Conservation (phyloP, 192 early-diverging fungal genomes). For the Coemansia sp. region DNA sequence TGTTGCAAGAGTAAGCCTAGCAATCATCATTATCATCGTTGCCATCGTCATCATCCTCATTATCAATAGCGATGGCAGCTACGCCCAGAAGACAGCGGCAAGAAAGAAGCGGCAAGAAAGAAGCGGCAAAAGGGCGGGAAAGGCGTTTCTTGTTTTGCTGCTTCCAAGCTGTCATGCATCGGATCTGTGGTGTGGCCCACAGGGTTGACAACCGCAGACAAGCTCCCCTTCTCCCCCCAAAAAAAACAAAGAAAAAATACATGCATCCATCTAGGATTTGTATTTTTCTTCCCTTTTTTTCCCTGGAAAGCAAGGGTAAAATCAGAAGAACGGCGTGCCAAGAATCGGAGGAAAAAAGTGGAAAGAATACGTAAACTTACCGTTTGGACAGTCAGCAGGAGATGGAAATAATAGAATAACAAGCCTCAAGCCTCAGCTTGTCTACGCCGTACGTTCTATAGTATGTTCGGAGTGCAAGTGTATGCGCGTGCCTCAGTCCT, state of each 20-base stretch:
- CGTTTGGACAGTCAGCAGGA: not conserved
- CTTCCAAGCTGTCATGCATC: too few relatives aligned
- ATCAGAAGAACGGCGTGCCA: not conserved
- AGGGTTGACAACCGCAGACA: not conserved
- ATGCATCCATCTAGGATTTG: not conserved
- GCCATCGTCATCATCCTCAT: too few relatives aligned
- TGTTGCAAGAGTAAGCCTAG: too few relatives aligned
- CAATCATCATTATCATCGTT: too few relatives aligned
- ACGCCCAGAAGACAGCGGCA: too few relatives aligned
- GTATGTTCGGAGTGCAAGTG: not conserved
- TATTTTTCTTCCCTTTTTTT: not conserved
- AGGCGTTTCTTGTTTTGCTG: too few relatives aligned
- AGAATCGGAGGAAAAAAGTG: not conserved
- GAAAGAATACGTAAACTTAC: slow-evolving; percentile 4
- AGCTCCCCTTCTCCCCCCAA: not conserved
- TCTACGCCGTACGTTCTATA: not conserved
- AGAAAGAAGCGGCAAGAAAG: too few relatives aligned
- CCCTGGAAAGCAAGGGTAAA: not conserved
- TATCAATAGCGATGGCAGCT: too few relatives aligned
- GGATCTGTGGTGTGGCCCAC: too few relatives aligned
- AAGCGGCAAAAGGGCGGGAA: too few relatives aligned
- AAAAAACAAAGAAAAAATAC: not conserved
- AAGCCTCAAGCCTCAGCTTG: not conserved
- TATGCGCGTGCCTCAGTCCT: not conserved
- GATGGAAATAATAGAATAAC: not conserved